Conservation (phyloP, 345 rosid genomes). For the Rhodamnia rubescens region DNA sequence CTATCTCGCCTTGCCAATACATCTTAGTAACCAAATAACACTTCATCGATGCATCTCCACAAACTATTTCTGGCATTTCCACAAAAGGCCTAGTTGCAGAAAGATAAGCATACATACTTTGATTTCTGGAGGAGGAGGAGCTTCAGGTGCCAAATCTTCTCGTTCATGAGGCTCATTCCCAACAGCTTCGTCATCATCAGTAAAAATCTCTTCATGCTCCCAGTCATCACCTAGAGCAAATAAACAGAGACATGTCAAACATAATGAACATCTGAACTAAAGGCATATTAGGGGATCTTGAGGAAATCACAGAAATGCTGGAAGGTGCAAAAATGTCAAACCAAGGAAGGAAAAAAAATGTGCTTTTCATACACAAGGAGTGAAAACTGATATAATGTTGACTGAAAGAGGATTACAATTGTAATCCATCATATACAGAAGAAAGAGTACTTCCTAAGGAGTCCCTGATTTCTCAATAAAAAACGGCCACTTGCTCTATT, state of each 20-base stretch:
- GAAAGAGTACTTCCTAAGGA: neutral
- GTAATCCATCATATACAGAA: neutral
- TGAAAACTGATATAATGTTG: neutral
- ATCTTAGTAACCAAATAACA: neutral
- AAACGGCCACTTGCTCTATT: neutral
- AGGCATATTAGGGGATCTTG: neutral
- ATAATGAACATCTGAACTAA: neutral
- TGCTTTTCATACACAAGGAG: neutral
- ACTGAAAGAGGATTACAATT: neutral
- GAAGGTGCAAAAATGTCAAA: neutral
- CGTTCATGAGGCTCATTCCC: constrained; percentile 89
- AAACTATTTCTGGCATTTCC: neutral
- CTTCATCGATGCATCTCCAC: neutral
- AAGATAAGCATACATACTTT: constrained; percentile 34
- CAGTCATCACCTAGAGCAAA: constrained; percentile 77
- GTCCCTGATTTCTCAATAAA: neutral
- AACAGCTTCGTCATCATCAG: constrained; percentile 98
- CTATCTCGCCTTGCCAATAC: neutral
- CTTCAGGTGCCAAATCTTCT: constrained; percentile 87
- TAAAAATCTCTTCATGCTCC: constrained; percentile 98
- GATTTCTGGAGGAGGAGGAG: constrained; percentile 96
- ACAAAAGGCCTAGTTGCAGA: neutral
- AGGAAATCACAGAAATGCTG: neutral
- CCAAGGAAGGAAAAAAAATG: neutral
- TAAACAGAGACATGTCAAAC: neutral